Conservation (phyloP, 805 yeast species). For the Jamesozyma rosinii region DNA sequence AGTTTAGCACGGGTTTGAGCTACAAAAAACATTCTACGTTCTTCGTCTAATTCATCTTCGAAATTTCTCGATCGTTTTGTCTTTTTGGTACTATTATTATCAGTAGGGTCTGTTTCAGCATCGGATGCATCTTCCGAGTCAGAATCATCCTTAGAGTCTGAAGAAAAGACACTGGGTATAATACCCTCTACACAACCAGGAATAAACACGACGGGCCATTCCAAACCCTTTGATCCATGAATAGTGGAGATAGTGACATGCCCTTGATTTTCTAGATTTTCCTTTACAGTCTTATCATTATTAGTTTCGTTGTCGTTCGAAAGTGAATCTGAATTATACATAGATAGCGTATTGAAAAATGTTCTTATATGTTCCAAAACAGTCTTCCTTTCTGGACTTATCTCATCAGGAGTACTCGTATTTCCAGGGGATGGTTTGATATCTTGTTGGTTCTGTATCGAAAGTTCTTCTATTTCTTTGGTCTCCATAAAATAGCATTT, state of each 20-base stretch:
- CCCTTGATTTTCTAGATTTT: constrained; percentile 21
- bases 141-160: constrained; percentile 20
- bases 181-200: constrained; percentile 62
- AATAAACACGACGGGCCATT: constrained; percentile 87
- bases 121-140: constrained; percentile 9
- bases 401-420: not conserved
- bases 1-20: constrained; percentile 77
- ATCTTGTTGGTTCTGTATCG: not conserved
- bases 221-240: constrained; percentile 88
- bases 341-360: constrained; percentile 32
- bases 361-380: constrained; percentile 19
- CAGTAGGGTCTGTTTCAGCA: constrained; percentile 11
- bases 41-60: constrained; percentile 47
- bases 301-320: constrained; percentile 9
- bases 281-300: constrained; percentile 7
- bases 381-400: not conserved
- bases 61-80: constrained; percentile 5
- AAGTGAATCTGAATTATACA: constrained; percentile 25
- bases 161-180: constrained; percentile 46
- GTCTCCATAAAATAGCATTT: constrained; percentile 19
- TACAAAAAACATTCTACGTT: constrained; percentile 76
- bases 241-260: constrained; percentile 64
- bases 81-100: constrained; percentile 10
- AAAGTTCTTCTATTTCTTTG: constrained; percentile 3
- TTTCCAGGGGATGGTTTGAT: not conserved